These are phyloP conservation scores for Lumnitzera littorea DNA, from an alignment of 345 rosid genomes.

Conservation along the genomic window DNA sequence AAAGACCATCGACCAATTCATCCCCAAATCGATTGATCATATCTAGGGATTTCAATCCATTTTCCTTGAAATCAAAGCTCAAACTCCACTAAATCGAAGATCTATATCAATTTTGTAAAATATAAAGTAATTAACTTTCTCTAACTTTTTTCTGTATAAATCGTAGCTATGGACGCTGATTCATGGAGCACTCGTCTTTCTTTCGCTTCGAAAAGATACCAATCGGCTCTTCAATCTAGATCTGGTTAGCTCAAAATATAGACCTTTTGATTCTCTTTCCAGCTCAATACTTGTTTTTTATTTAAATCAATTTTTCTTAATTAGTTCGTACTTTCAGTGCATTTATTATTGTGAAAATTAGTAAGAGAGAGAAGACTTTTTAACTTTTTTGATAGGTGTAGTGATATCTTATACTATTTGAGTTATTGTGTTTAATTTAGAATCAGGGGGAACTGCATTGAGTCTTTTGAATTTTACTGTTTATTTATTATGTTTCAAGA, in stretches of 20 bases:
- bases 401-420: no score
- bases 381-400: no score
- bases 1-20: background rate
- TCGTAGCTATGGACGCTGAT: conserved; percentile 63
- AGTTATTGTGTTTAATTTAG: no score
- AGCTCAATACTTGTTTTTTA: background rate
- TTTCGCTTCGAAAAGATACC: conserved; percentile 76
- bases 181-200: conserved; percentile 88
- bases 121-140: background rate
- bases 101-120: background rate
- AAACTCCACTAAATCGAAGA: background rate
- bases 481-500: no score
- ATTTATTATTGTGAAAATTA: no score
- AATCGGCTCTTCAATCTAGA: conserved; percentile 81
- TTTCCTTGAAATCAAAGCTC: background rate
- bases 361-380: no score
- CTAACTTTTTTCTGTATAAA: background rate
- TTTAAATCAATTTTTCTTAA: background rate
- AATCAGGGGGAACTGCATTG: no score
- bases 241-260: conserved; percentile 49
- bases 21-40: background rate
- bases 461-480: no score
- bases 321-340: background rate
- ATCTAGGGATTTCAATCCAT: conserved; percentile 1
- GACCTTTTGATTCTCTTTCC: background rate